Conservation (phyloP, 495 filamentous ascomycete genomes). For the Astrothelium subdiscretum region DNA sequence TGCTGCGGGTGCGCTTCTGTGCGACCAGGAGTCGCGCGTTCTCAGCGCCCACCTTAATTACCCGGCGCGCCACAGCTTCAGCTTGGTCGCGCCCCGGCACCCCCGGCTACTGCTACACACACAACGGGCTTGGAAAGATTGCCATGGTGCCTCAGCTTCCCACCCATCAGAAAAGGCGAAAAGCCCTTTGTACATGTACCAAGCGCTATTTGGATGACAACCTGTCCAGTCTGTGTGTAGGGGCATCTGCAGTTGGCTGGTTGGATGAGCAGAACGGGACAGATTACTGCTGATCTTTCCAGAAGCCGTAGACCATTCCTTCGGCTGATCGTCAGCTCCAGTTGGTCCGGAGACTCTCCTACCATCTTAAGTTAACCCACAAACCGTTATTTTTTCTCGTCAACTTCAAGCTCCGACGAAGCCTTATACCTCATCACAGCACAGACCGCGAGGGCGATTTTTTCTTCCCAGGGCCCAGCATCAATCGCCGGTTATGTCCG, state of each 20-base stretch:
- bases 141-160: background rate
- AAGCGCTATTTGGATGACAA: background rate
- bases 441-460: no score
- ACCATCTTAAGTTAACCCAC: background rate
- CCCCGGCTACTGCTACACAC: background rate
- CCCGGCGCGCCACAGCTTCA: background rate
- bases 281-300: background rate
- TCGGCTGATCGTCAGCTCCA: background rate
- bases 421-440: no score
- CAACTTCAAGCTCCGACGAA: background rate
- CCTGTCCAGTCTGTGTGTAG: background rate
- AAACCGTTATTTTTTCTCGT: background rate
- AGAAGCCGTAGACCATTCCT: background rate
- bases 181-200: no score
- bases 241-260: background rate
- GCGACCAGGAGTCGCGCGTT: background rate
- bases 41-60: background rate
- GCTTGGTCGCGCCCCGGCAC: background rate
- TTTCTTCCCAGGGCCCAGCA: background rate
- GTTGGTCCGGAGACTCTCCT: background rate
- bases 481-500: background rate
- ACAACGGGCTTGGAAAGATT: background rate
- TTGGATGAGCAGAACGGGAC: conserved; percentile 1
- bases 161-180: background rate
- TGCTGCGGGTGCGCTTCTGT: background rate